phyloP scores from a whole-genome alignment of 495 filamentous ascomycete species.

The Aspergillus ostianus region DNA sequence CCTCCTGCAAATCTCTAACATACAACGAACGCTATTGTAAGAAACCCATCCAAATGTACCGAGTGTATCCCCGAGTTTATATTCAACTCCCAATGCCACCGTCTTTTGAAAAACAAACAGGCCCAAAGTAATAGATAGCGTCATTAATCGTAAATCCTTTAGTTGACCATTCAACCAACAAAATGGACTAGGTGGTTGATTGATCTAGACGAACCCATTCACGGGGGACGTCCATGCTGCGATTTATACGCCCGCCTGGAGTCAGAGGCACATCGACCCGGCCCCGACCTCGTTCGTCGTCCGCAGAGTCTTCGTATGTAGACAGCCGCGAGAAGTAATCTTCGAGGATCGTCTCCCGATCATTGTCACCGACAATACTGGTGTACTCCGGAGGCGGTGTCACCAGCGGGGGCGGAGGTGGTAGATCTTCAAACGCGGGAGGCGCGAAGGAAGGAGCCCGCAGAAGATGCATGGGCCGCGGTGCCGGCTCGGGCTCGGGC shows the following conservation, averaged over 20 bases:
- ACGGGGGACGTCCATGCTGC: constrained; percentile 65
- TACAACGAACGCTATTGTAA: background rate
- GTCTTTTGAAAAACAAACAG: background rate
- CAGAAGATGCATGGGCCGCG: constrained; percentile 82
- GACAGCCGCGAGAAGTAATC: constrained; percentile 83
- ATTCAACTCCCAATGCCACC: background rate
- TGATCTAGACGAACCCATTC: constrained; percentile 53
- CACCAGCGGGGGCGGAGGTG: constrained; percentile 77
- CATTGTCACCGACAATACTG: constrained; percentile 73
- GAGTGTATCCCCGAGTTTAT: constrained; percentile 2
- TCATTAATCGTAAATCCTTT: background rate
- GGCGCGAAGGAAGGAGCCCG: constrained; percentile 88
- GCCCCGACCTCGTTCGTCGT: constrained; percentile 49
- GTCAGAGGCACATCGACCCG: constrained; percentile 67
- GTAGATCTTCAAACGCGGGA: constrained; percentile 83
- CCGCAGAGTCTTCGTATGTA: constrained; percentile 55
- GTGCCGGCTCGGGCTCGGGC: constrained; percentile 15
- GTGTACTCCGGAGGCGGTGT: constrained; percentile 92
- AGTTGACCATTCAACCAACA: background rate
- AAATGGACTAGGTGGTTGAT: constrained; percentile 24
- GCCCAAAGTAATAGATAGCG: background rate
- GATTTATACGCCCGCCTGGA: constrained; percentile 64
- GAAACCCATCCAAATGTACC: background rate
- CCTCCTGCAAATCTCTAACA: background rate
- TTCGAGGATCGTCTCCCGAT: constrained; percentile 70